phyloP scores from a whole-genome alignment of 495 filamentous ascomycete genomes.

The Podospora appendiculata region DNA sequence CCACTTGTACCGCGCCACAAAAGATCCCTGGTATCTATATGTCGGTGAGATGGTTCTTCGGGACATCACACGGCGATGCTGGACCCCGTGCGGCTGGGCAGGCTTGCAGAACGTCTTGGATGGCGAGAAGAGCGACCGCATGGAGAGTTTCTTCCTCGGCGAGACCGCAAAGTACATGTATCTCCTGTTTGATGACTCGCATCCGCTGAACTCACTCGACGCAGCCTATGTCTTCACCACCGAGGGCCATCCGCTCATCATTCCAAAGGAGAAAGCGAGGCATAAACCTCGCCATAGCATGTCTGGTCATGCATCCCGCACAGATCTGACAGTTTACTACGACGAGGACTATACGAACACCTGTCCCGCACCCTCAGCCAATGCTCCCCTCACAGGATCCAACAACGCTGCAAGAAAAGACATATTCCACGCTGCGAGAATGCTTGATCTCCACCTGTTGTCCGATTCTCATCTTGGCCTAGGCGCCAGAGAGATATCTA shows the following conservation, averaged over 20 bases:
- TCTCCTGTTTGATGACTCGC: conserved; percentile 74
- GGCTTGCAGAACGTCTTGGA: conserved; percentile 87
- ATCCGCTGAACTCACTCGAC: conserved; percentile 83
- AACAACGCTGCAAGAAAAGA: conserved; percentile 76
- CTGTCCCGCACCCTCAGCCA: conserved; percentile 54
- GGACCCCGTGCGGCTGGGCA: conserved; percentile 91
- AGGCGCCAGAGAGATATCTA: conserved; percentile 9
- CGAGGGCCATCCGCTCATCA: conserved; percentile 87
- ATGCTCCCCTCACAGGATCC: conserved; percentile 61
- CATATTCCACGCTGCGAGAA: conserved; percentile 81
- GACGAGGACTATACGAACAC: conserved; percentile 36
- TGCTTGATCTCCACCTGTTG: conserved; percentile 74
- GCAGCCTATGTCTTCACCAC: conserved; percentile 89
- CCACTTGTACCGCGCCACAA: conserved; percentile 85
- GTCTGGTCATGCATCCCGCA: not conserved
- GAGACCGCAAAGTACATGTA: conserved; percentile 96
- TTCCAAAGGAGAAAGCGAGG: conserved; percentile 45
- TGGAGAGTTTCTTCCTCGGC: conserved; percentile 98
- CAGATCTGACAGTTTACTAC: conserved; percentile 20
- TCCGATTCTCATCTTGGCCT: conserved; percentile 25
- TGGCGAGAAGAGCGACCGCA: conserved; percentile 85
- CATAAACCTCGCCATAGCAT: conserved; percentile 9
- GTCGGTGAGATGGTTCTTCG: conserved; percentile 91
- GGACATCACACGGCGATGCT: conserved; percentile 84
- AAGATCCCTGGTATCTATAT: conserved; percentile 92